These are phyloP conservation scores for Tylopilus sp. DNA, from an alignment of 768 basidiomycete genomes.

Conservation along the genomic window DNA sequence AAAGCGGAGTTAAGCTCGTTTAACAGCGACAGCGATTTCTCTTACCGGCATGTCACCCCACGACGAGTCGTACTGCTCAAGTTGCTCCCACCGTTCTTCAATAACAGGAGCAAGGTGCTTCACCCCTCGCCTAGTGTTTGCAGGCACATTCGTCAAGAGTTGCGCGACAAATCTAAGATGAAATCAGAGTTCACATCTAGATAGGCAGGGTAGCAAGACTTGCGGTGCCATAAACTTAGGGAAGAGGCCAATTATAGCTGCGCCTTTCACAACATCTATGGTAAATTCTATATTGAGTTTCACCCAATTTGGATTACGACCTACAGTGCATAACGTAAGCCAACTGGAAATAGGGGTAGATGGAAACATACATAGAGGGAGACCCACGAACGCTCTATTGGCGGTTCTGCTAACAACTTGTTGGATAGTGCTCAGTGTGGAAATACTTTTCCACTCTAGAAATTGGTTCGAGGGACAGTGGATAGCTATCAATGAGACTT, in stretches of 20 bases:
- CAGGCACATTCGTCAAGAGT: constrained; percentile 1
- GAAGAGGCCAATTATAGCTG: constrained; percentile 23
- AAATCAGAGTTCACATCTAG: neutral
- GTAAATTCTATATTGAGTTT: constrained; percentile 30
- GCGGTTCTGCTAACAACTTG: constrained; percentile 6
- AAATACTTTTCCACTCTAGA: constrained; percentile 15
- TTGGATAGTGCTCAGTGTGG: neutral
- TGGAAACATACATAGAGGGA: constrained; percentile 13
- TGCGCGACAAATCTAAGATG: constrained; percentile 1
- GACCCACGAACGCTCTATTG: constrained; percentile 13
- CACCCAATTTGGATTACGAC: constrained; percentile 28
- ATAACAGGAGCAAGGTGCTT: constrained; percentile 28
- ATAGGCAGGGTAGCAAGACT: neutral
- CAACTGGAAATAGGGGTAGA: neutral
- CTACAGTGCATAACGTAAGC: neutral
- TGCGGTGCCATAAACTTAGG: constrained; percentile 35
- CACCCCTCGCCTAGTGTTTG: constrained; percentile 5
- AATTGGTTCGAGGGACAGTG: neutral
- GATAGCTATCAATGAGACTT: neutral
- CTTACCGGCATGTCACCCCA: neutral
- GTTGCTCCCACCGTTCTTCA: neutral
- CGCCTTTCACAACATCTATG: constrained; percentile 1
- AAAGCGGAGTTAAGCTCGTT: neutral
- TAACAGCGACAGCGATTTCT: neutral
- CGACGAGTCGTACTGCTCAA: neutral